Percentiles rank a stretch among this genome's conserved stretches.
These are phyloP conservation scores for Penicillium bialowiezense DNA, from an alignment of 495 filamentous ascomycete genomes.

Conservation along the genomic window DNA sequence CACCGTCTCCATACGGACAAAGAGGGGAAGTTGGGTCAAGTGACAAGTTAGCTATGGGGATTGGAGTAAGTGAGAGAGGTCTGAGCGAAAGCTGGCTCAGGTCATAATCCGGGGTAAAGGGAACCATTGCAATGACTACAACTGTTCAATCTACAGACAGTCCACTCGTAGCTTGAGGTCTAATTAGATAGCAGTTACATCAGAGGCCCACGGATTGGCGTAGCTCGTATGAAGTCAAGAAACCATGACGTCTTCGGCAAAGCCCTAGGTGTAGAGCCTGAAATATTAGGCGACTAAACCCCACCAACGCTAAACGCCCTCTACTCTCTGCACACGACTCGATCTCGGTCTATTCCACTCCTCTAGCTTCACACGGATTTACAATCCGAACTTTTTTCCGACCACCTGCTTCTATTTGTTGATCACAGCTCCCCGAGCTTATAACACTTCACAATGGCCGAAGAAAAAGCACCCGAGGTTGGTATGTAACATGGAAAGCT, in stretches of 20 bases:
- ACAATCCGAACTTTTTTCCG: slow-evolving; percentile 15
- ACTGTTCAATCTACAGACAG: no score
- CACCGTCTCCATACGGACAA: neutral
- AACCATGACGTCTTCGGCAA: slow-evolving; percentile 26
- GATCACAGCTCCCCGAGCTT: slow-evolving; percentile 25
- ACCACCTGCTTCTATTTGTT: slow-evolving; percentile 15
- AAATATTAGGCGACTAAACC: slow-evolving; percentile 5
- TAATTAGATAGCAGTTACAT: neutral
- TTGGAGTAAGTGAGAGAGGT: slow-evolving; percentile 4
- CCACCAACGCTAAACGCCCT: slow-evolving; percentile 25
- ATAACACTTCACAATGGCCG: slow-evolving; percentile 41
- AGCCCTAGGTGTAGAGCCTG: slow-evolving; percentile 23
- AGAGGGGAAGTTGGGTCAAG: slow-evolving; percentile 3
- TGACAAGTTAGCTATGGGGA: slow-evolving; percentile 8
- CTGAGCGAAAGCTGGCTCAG: slow-evolving; percentile 1
- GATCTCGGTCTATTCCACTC: slow-evolving; percentile 30
- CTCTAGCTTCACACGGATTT: slow-evolving; percentile 22
- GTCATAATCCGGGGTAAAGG: slow-evolving; percentile 1
- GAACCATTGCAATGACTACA: no score
- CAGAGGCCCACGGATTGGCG: no score
- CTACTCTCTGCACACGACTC: slow-evolving; percentile 35
- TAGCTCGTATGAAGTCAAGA: slow-evolving; percentile 10
- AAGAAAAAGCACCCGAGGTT: slow-evolving; percentile 41
- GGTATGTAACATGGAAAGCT: slow-evolving; percentile 46
- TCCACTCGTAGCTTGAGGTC: no score